These are phyloP conservation scores for Stylonectria norvegica DNA, from an alignment of 2,329 filamentous ascomycete genomes.

Conservation along the genomic window DNA sequence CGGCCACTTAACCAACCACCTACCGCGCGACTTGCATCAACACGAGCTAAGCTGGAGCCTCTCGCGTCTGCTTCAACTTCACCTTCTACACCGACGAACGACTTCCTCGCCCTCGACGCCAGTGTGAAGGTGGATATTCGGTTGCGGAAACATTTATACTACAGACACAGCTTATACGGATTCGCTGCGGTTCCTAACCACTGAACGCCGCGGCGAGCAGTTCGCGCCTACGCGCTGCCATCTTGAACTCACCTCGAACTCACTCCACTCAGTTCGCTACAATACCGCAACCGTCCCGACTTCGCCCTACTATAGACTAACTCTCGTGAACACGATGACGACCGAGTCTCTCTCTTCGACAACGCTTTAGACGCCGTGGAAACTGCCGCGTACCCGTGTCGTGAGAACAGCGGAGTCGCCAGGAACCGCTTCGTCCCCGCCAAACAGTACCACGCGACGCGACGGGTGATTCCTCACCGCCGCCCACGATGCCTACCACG, in stretches of 20 bases:
- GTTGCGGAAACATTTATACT: too few species aligned
- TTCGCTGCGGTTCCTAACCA: too few species aligned
- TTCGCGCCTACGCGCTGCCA: too few species aligned
- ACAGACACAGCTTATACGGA: too few species aligned
- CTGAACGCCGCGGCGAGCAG: too few species aligned
- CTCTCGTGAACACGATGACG: conserved; percentile 19
- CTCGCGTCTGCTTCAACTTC: too few species aligned
- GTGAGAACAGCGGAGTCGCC: neutral
- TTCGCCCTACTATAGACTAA: neutral
- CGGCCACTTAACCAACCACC: too few species aligned
- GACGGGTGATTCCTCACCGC: conserved; percentile 17
- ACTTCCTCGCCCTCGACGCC: too few species aligned
- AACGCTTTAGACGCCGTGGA: conserved; percentile 11
- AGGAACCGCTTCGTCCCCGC: neutral
- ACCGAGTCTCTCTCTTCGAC: conserved; percentile 4
- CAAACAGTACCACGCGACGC: conserved; percentile 22
- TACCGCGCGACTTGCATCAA: too few species aligned
- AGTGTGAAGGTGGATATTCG: too few species aligned
- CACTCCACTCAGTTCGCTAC: neutral
- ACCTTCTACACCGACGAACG: too few species aligned
- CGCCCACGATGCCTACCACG: conserved; percentile 53
- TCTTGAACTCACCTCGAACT: neutral
- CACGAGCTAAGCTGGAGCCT: too few species aligned
- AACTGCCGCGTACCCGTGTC: neutral
- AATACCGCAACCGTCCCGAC: conserved; percentile 1